Conservation (phyloP, 495 filamentous ascomycete genomes). For the Penicillium coffeae region DNA sequence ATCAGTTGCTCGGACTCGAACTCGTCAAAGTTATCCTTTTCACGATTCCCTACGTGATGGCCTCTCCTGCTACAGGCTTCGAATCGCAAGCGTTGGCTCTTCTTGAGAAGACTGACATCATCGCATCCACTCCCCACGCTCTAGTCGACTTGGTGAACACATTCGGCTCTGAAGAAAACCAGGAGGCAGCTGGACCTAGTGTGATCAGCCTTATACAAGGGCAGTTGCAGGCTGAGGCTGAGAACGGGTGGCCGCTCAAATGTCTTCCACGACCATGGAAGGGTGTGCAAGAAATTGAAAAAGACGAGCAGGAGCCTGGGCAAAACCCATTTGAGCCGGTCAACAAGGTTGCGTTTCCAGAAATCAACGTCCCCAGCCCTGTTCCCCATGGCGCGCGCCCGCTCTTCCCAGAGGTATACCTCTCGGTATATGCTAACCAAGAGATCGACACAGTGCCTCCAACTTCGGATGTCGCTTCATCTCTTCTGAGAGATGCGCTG, state of each 20-base stretch:
- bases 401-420: conserved; percentile 86
- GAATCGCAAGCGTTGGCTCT: conserved; percentile 67
- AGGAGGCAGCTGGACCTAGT: conserved; percentile 55
- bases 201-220: conserved; percentile 79
- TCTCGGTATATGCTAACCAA: conserved; percentile 86
- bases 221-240: conserved; percentile 72
- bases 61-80: conserved; percentile 60
- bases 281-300: conserved; percentile 43
- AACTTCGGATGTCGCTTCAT: conserved; percentile 68
- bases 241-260: conserved; percentile 65
- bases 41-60: conserved; percentile 87
- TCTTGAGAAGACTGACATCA: conserved; percentile 90
- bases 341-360: conserved; percentile 69
- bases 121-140: conserved; percentile 76
- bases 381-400: conserved; percentile 69
- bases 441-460: conserved; percentile 90
- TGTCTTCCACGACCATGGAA: conserved; percentile 86
- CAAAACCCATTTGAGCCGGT: conserved; percentile 42
- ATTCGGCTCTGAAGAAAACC: conserved; percentile 58
- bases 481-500: conserved; percentile 76
- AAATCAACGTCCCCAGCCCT: conserved; percentile 67
- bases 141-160: conserved; percentile 81
- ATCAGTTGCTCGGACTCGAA: conserved; percentile 66
- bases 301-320: conserved; percentile 33
- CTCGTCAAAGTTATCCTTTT: conserved; percentile 93